Evolutionary conservation across 2,329 filamentous ascomycete genomes (phyloP).

Genomic region (Penicillium sp.): DNA sequence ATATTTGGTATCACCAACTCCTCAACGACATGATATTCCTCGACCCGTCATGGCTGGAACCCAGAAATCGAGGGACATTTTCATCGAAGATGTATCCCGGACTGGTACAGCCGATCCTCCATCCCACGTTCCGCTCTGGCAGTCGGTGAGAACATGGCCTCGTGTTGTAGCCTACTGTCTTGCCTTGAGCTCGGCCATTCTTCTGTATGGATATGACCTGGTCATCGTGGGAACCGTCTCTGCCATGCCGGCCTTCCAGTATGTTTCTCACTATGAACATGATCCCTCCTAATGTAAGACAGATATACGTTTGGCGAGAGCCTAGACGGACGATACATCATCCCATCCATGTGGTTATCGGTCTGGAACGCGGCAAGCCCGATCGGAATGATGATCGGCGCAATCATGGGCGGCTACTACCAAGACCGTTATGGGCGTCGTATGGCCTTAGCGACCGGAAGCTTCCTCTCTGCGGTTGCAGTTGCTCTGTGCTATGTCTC

Average conservation of each 20-base stretch:
- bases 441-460: conserved; percentile 31
- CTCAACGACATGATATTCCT: too few relatives aligned
- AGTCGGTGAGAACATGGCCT: conserved; percentile 14
- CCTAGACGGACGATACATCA: conserved; percentile 28
- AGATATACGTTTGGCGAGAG: conserved; percentile 26
- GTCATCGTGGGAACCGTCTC: conserved; percentile 26
- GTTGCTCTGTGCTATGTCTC: conserved; percentile 24
- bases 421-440: conserved; percentile 38
- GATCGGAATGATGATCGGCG: conserved; percentile 34
- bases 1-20: too few relatives aligned
- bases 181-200: conserved; percentile 18
- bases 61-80: conserved; percentile 2
- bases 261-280: conserved; percentile 1
- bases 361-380: conserved; percentile 40
- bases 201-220: conserved; percentile 27
- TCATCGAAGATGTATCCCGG: conserved; percentile 5
- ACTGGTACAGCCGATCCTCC: not conserved
- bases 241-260: conserved; percentile 28
- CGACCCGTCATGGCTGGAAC: too few relatives aligned
- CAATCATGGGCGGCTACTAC: conserved; percentile 35
- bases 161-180: conserved; percentile 16
- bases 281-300: not conserved
- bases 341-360: conserved; percentile 40
- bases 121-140: conserved; percentile 12
- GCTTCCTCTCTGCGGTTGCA: conserved; percentile 32